Evolutionary conservation across 768 basidiomycete genomes (phyloP), one percentile per base, ranked within the genome.

Genomic region (Albatrellus ellisii): DNA sequence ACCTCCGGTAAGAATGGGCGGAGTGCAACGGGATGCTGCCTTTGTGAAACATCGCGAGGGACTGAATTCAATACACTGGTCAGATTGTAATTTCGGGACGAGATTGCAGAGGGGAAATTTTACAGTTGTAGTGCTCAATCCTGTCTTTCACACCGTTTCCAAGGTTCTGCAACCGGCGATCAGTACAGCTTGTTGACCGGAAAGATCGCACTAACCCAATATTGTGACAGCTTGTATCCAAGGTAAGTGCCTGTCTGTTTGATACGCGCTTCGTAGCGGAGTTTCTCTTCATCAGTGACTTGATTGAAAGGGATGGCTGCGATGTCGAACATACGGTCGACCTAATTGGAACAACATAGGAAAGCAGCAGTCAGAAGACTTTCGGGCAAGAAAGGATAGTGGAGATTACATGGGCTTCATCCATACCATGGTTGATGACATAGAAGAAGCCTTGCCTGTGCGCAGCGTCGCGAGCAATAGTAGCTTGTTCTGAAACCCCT

Each of bases 111-210:
- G 21, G n/a, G 3, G 3, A 4, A 10, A 4, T 48, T 69, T 43
- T 44, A 80, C 79, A 64, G 47, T 73, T 76, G 50, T 81, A 80
- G 39, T 70, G 62, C 51, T 81, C 78, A 14, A 79, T 49, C 48
- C 79, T 75, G 51, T 82, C 79, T 14, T 57, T 66, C 20, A 81
- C 70, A 5, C 78, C 79, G 9, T 66, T 67, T 29, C 72, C 73
- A 34, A 80, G 70, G 37, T 74, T 72, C 78, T 81, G 41, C n/a
- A 12, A 14, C 27, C 11, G 26, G 25, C 17, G 35, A 22, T 36
- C 20, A 17, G 18, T 21, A 11, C 4, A 36, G n/a, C 7, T 18
- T 21, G 11, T 21, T 6, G 18, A 36, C n/a, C n/a, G n/a, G 35
- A 37, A 27, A 6, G 37, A n/a, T 25, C 29, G 8, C 34, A 33